Evolutionary conservation across 345 rosid genomes (phyloP).

Genomic region (Populus deltoides): DNA sequence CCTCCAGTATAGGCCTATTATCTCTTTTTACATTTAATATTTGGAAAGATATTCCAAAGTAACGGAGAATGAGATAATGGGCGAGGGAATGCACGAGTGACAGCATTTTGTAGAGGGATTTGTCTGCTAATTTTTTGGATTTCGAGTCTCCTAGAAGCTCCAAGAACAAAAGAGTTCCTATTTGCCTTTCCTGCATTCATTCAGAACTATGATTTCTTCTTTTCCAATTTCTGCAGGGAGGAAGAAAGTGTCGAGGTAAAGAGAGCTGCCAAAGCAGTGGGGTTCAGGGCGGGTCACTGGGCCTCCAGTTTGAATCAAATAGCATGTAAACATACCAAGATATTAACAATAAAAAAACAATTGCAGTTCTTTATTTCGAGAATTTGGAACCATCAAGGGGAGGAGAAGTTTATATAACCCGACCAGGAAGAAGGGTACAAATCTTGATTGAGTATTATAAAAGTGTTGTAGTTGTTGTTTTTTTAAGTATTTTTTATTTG

Average conservation of each 20-base stretch:
- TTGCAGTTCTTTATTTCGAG: background rate
- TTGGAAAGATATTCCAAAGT: slow-evolving; percentile 4
- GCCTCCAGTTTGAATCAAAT: background rate
- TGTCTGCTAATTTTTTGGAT: slow-evolving; percentile 13
- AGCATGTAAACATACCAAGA: background rate
- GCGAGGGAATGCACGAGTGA: background rate
- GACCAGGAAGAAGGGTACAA: background rate
- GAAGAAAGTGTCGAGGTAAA: background rate
- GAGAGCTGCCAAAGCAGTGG: background rate
- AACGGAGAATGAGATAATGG: background rate
- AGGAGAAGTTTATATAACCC: background rate
- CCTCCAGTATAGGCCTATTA: background rate
- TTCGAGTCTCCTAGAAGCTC: slow-evolving; percentile 14
- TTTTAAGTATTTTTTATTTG: too few species aligned
- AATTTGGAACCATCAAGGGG: background rate
- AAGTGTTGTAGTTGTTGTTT: accelerated
- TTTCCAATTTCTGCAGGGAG: background rate
- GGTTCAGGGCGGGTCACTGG: background rate
- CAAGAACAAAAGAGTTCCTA: slow-evolving; percentile 1
- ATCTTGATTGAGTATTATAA: background rate
- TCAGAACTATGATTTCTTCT: slow-evolving; percentile 9
- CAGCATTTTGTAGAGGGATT: background rate
- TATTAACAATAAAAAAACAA: background rate
- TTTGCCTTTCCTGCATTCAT: background rate
- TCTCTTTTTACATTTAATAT: background rate